Evolutionary conservation across 139 green algal genomes (phyloP), one percentile per base, ranked within the genome.

Genomic region (Chara braunii): DNA sequence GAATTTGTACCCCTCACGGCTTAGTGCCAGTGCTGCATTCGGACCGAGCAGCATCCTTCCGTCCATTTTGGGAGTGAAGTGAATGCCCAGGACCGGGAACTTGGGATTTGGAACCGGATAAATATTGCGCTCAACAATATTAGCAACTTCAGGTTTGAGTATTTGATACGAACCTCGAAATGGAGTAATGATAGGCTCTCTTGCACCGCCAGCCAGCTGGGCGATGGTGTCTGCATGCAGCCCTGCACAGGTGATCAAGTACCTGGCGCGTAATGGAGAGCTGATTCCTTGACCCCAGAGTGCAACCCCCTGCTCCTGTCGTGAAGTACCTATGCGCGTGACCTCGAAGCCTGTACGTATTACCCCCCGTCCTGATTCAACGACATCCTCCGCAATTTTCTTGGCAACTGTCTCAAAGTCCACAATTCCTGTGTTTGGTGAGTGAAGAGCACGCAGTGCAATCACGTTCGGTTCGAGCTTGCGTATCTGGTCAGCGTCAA

Each of bases 371-470:
- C 40, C 40, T 26, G 40, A 26, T 18, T 18, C 40, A 48, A 48
- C 40, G 40, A 48, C 18, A 48, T 48, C 40, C 18, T 18, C 40
- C 18, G 40, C 40, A 18, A 48, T 26, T 18, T 18, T 48, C 18
- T 18, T 18, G 18, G 18, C 40, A 18, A 48, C 40, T 18, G 40
- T 18, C 18, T 18, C 40, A 48, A 26, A 48, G 62, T 71, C 62
- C 24, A 71, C 14, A 18, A 71, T 40, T 26, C 62, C 52, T 28
- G 62, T 71, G 30, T 14, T n/a, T 6, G 22, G 51, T 12, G 62
- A 71, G n/a, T 53, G 51, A 51, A 71, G 62, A 12, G 62, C 62
- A 26, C 26, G 18, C 22, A 53, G 29, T 40, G 52, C 64, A 9
- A 31, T 23, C 34, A 71, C 14, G 2, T 54, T 0, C 1, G 62